phyloP scores from a whole-genome alignment of 1,139 yeast species.

The Suhomyces terraborum region DNA sequence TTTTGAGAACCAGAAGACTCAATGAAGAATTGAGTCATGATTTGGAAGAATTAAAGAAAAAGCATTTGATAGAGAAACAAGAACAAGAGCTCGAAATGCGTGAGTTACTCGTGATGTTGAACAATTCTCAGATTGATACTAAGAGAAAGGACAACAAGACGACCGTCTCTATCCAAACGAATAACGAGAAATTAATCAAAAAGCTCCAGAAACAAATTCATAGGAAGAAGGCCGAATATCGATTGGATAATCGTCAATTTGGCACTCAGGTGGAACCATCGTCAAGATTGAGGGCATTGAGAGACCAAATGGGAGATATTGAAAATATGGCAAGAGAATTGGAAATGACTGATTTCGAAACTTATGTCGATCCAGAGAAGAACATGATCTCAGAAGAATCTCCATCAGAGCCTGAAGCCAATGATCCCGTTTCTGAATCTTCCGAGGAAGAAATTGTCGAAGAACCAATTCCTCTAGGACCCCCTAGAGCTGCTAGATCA shows the following conservation, averaged over 20 bases:
- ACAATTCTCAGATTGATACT: constrained; percentile 37
- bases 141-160: constrained; percentile 41
- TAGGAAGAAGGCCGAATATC: constrained; percentile 62
- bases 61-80: constrained; percentile 75
- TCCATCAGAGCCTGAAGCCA: constrained; percentile 20
- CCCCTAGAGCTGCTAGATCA: constrained; percentile 37
- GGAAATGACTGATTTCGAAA: constrained; percentile 79
- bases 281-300: constrained; percentile 67
- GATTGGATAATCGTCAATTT: constrained; percentile 55
- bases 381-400: constrained; percentile 14
- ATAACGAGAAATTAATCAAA: constrained; percentile 47
- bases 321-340: constrained; percentile 84
- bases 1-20: constrained; percentile 66
- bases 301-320: constrained; percentile 84
- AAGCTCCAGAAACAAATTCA: constrained; percentile 62
- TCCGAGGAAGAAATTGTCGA: constrained; percentile 23
- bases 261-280: constrained; percentile 74
- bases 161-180: constrained; percentile 40
- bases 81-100: constrained; percentile 87
- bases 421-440: constrained; percentile 18
- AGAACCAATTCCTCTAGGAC: constrained; percentile 24
- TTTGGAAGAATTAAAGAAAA: constrained; percentile 67
- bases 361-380: constrained; percentile 28
- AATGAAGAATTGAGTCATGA: constrained; percentile 67
- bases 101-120: constrained; percentile 73